Percentiles rank a stretch among this genome's conserved stretches.
phyloP scores from a whole-genome alignment of 768 basidiomycete genomes.

The Podaxis pistillaris region DNA sequence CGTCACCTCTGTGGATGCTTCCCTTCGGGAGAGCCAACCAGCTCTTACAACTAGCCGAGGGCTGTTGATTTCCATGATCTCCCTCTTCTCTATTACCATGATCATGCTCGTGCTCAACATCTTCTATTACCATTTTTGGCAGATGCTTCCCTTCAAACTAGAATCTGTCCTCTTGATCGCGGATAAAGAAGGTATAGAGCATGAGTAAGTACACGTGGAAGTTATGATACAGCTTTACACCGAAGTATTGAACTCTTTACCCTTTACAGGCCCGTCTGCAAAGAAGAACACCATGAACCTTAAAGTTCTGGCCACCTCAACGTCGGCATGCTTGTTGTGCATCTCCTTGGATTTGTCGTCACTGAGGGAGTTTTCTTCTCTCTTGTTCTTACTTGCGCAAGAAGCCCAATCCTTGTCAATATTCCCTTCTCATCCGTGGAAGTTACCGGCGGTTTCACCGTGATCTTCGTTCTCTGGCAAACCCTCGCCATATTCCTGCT shows the following conservation, averaged over 20 bases:
- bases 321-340: background rate
- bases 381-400: background rate
- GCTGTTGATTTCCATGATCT: background rate
- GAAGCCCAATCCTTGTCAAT: background rate
- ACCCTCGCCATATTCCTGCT: background rate
- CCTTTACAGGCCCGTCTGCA: no score
- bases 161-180: background rate
- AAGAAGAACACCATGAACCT: no score
- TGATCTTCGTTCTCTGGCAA: background rate
- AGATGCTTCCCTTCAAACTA: background rate
- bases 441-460: background rate
- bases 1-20: background rate
- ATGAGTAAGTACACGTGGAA: background rate
- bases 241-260: background rate
- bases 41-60: background rate
- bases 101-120: background rate
- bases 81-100: background rate
- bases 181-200: no score
- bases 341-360: background rate
- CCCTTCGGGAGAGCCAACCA: background rate
- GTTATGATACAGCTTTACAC: background rate
- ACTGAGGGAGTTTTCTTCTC: background rate
- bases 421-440: background rate
- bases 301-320: background rate
- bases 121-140: background rate